Evolutionary conservation across 345 rosid species (phyloP), one percentile per base, ranked within the genome.

Genomic region (Citrus medica): DNA sequence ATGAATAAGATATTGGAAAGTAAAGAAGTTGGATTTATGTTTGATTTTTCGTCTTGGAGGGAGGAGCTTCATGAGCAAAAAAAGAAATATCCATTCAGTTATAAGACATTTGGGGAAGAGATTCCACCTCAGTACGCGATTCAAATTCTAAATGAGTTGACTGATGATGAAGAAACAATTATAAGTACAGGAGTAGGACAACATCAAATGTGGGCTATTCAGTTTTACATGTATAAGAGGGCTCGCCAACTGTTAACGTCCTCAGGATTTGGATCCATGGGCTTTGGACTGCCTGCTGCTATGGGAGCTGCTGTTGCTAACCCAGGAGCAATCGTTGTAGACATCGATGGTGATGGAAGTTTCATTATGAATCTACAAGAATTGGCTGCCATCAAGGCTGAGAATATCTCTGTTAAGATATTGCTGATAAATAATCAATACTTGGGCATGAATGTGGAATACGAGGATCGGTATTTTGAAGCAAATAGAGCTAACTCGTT

Each of bases 161-260:
- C 99, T 1, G 75, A 81, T 0, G 75, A 81, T 22, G 96, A 97
- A 59, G 85, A 92, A 48, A 98, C 97, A 0, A 95, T 95, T 70
- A 75, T 93, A 17, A 89, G 94, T 56, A 95, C 99, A 1, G 97
- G 99, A 66, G 97, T 93, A 21, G 99, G 98, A 13, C 99, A 95
- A 69, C 98, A 95, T 87, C 98, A 95, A 67, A 95, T 95, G 96
- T 93, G 97, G 97, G 96, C 99, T 16, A 97, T 98, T 24, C 98
- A 93, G 74, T 93, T 90, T 81, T 95, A 91, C 87, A 93, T 88
- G 80, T 95, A 90, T 74, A 88, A 84, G 69, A 93, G 85, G 67
- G 93, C 99, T 21, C 91, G 93, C 46, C 97, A 93, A 77, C 92
- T 94, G 94, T 51, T 93, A 78, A 89, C 99, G 0, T 93, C 97